Percentiles rank a stretch among this genome's conserved stretches.
phyloP scores from a whole-genome alignment of 495 filamentous ascomycete species.

The Pyrenula massariospora region DNA sequence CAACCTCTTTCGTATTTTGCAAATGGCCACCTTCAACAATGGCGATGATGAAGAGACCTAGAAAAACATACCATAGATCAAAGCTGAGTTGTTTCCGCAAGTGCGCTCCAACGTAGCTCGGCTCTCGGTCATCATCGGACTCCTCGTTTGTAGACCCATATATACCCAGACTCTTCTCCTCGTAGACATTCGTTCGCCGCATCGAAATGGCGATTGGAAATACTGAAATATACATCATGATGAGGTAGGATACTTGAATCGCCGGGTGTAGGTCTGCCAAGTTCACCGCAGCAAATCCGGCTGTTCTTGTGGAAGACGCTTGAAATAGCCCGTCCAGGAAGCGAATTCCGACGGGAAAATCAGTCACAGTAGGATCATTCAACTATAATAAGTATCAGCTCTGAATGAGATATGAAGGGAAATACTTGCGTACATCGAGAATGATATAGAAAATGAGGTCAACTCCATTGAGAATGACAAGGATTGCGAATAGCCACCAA shows the following conservation, averaged over 20 bases:
- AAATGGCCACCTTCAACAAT: constrained; percentile 66
- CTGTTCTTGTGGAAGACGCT: constrained; percentile 74
- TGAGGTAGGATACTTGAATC: constrained; percentile 85
- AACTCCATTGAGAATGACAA: constrained; percentile 68
- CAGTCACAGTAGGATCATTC: constrained; percentile 51
- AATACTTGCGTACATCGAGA: constrained; percentile 55
- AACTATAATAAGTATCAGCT: constrained; percentile 34
- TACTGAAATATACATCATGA: constrained; percentile 99
- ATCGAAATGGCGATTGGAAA: constrained; percentile 92
- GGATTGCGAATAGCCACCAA: constrained; percentile 86
- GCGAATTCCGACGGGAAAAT: constrained; percentile 51
- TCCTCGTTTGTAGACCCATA: constrained; percentile 41
- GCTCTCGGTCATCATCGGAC: constrained; percentile 33
- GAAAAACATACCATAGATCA: constrained; percentile 88
- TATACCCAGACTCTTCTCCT: constrained; percentile 83
- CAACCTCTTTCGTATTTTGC: constrained; percentile 38
- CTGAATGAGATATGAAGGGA: not conserved
- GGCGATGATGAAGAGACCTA: constrained; percentile 77
- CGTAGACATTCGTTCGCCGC: constrained; percentile 90
- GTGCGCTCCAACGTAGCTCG: constrained; percentile 79
- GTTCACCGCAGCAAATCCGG: constrained; percentile 73
- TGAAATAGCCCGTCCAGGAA: constrained; percentile 81
- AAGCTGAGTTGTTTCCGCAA: constrained; percentile 83
- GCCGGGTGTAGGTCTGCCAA: constrained; percentile 71
- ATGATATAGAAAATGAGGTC: constrained; percentile 85